phyloP scores from a whole-genome alignment of 116 monocot species.

The Cymodocea nodosa region DNA sequence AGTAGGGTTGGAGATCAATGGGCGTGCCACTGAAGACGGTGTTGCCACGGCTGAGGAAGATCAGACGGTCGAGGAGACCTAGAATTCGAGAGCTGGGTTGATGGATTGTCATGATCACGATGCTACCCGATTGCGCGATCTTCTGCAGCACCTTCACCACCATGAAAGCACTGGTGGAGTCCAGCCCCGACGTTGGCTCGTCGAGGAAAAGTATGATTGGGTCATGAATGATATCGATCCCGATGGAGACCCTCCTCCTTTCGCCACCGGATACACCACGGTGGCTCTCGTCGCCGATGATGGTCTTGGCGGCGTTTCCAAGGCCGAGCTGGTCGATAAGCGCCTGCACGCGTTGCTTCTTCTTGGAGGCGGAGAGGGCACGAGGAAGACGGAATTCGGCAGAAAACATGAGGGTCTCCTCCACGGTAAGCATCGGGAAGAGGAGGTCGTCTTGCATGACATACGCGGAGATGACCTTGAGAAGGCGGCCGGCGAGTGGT shows the following conservation, averaged over 20 bases:
- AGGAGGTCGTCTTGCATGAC: conserved; percentile 83
- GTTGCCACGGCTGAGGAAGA: conserved; percentile 73
- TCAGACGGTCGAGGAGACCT: conserved; percentile 53
- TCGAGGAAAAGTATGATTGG: conserved; percentile 79
- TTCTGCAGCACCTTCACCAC: conserved; percentile 61
- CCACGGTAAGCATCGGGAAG: conserved; percentile 81
- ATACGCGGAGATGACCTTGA: conserved; percentile 68
- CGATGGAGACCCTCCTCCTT: conserved; percentile 62
- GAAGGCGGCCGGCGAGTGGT: conserved; percentile 14
- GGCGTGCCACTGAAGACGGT: conserved; percentile 63
- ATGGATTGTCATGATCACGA: conserved; percentile 72
- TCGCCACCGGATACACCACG: conserved; percentile 78
- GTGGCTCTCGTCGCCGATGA: conserved; percentile 77
- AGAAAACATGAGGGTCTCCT: conserved; percentile 75
- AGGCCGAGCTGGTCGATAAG: conserved; percentile 83
- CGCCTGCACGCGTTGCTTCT: conserved; percentile 45
- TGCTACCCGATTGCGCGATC: conserved; percentile 68
- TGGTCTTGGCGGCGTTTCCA: conserved; percentile 45
- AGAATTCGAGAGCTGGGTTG: conserved; percentile 68
- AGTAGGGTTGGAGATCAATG: conserved; percentile 24
- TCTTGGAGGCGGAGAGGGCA: conserved; percentile 38
- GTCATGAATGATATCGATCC: conserved; percentile 76
- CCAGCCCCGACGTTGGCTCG: conserved; percentile 84
- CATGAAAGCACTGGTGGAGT: conserved; percentile 81
- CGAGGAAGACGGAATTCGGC: conserved; percentile 79